Evolutionary conservation across 805 yeast species (phyloP), one percentile per base, ranked within the genome.

Genomic region (Yamadazyma laniorum): DNA sequence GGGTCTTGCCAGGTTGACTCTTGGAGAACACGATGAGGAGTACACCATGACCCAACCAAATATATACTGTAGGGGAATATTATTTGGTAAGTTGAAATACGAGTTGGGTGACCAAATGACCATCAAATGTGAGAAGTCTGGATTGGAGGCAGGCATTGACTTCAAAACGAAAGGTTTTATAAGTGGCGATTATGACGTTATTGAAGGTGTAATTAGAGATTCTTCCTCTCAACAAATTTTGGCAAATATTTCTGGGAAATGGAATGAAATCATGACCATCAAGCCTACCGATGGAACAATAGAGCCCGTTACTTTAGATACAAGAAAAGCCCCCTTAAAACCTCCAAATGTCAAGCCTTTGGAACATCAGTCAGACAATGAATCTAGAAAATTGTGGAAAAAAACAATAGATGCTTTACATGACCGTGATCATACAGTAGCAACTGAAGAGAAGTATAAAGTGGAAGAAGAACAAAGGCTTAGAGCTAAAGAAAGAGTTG

Each of bases 101-200:
- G 99, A 93, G 60, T 64, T 93, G 42, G 98, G 99, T 19, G 99
- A 93, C 59, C 95, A 85, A 55, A 78, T 95, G 79, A 50, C 74
- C n/a, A 71, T 93, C 40, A 77, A 74, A 49, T 85, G 91, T 51
- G 72, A 77, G 5, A 61, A 68, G 8, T 68, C 71, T 14, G 79
- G 77, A 11, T 73, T 74, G 43, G 72, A 75, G 38, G 88, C 91
- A 3, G 91, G 84, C 56, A 83, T 93, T 35, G 98, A 93, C 49
- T 93, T 93, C 65, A 90, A 93, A 58, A 85, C 93, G 5, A 93
- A 93, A 61, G 99, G 99, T 1, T 85, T 89, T 56, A 85, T 93
- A 29, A 75, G 90, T 16, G 99, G 99, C 15, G 77, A 91, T 3
- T 93, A 91, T 61, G 95, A 93, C 59, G 85, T 85, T 6, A 85